Conservation (phyloP, 805 yeast genomes). For the Tanozyma kutaoensis region DNA sequence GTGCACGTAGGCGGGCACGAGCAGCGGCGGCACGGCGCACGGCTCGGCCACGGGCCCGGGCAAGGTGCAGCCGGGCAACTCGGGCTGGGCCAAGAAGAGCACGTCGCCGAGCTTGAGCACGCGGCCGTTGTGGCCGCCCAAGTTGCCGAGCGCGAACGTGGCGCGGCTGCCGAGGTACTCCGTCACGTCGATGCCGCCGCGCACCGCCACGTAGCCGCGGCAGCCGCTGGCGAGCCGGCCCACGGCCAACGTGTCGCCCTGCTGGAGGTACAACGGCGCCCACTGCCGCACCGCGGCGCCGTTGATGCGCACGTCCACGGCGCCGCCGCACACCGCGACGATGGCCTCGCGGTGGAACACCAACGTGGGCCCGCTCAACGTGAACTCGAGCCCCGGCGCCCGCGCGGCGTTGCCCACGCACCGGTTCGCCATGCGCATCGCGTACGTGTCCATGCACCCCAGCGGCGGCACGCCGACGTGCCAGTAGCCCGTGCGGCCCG, state of each 20-base stretch:
- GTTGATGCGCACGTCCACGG: conserved; percentile 52
- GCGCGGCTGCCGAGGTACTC: conserved; percentile 94
- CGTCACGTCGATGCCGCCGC: conserved; percentile 90
- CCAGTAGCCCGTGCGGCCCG: conserved; percentile 83
- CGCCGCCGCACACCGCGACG: conserved; percentile 83
- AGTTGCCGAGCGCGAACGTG: conserved; percentile 83
- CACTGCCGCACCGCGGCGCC: conserved; percentile 46
- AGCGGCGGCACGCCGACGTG: conserved; percentile 95
- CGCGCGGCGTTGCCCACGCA: conserved; percentile 75
- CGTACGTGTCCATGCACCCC: conserved; percentile 93
- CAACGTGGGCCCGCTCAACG: conserved; percentile 77
- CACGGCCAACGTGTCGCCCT: conserved; percentile 67
- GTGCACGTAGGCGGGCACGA: conserved; percentile 39
- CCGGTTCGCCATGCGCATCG: conserved; percentile 81
- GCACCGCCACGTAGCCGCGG: conserved; percentile 77
- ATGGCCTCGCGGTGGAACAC: conserved; percentile 72
- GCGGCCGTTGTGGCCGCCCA: conserved; percentile 94
- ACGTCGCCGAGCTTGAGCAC: conserved; percentile 88
- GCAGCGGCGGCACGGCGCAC: conserved; percentile 34
- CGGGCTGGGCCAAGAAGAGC: conserved; percentile 71
- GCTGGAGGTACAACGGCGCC: conserved; percentile 55
- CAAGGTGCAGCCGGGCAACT: conserved; percentile 48
- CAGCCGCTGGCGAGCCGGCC: conserved; percentile 80
- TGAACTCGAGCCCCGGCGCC: conserved; percentile 86
- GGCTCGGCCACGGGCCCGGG: conserved; percentile 68